A percentile compares a stretch with the other conserved stretches of the same genome.
Evolutionary conservation across 345 rosid genomes (phyloP).

Genomic region (Bruguiera gymnorhiza): DNA sequence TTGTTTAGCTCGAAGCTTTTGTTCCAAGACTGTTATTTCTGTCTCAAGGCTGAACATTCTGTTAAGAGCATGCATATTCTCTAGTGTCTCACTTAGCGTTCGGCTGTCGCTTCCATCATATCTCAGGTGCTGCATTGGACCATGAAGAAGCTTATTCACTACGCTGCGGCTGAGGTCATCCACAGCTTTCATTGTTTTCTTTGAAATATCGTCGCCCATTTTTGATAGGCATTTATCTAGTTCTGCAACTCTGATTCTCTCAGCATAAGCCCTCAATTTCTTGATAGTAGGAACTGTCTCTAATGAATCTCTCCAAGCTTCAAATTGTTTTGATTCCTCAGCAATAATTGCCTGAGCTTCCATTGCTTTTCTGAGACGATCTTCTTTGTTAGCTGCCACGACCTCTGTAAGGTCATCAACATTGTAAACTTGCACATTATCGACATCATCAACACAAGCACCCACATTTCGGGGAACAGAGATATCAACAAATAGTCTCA

Average conservation of each 20-base stretch:
- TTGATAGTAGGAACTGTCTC: slow-evolving; percentile 96
- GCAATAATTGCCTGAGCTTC: slow-evolving; percentile 84
- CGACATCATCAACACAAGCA: slow-evolving; percentile 60
- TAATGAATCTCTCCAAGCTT: slow-evolving; percentile 92
- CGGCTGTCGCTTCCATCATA: slow-evolving; percentile 82
- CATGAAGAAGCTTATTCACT: slow-evolving; percentile 90
- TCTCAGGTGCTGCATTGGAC: slow-evolving; percentile 98
- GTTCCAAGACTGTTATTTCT: slow-evolving; percentile 62
- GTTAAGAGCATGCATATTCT: slow-evolving; percentile 95
- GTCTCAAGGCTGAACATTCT: slow-evolving; percentile 87
- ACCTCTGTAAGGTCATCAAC: slow-evolving; percentile 97
- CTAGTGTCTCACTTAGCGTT: slow-evolving; percentile 77
- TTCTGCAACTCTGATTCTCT: slow-evolving; percentile 74
- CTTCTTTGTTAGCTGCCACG: slow-evolving; percentile 95
- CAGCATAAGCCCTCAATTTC: slow-evolving; percentile 90
- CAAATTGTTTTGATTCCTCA: slow-evolving; percentile 79
- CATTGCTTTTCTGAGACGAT: slow-evolving; percentile 82
- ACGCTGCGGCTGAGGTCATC: slow-evolving; percentile 91
- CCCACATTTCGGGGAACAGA: slow-evolving; percentile 92
- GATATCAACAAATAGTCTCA: slow-evolving; percentile 80
- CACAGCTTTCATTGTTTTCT: slow-evolving; percentile 78
- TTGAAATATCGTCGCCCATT: slow-evolving; percentile 82
- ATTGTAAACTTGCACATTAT: slow-evolving; percentile 62
- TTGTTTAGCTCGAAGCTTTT: slow-evolving; percentile 73
- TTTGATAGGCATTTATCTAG: slow-evolving; percentile 87